Base-by-base conservation (phyloP, 805 yeast genomes). In the Millerago galiae region DNA sequence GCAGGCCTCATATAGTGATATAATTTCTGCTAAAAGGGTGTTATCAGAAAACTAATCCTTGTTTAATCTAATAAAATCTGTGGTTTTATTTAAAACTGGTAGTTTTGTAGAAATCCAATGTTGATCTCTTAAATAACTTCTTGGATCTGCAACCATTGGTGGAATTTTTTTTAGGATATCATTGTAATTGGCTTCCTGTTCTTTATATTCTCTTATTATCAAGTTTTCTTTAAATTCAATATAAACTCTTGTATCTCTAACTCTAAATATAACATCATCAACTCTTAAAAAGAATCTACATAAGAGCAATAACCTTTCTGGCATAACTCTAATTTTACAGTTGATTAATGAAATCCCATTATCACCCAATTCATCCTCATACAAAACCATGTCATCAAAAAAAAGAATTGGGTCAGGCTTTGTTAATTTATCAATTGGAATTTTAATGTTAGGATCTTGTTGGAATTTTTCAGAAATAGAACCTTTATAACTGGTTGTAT, bases 311-410 rank as follows among this genome's bases (percentile, higher is more conserved):
- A 93, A 58, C 46, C 96, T 76, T 40, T 81, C 75, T 7, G 80
- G 80, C 97, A 93, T 93, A 4, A 89, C 96, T 48, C 99, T 67
- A 16, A 93, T 75, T 61, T 90, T 90, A 29, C 81, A 79, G 40
- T 79, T 78, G 42, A 86, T 64, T 42, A 86, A 74, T 0, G 95
- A 77, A 14, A 88, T 83, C 8, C 99, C 99, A 60, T 91, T 93
- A 60, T 93, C 99, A 4, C 95, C 98, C 42, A 93, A 68, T 60
- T 93, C 99, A 57, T 93, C 99, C 59, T 93, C 99, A 59, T 77
- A 93, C 27, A 93, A 66, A 7, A 86, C 77, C 68, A 88, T 77
- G 53, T 91, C 97, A 58, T 89, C 97, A 57, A 78, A 93, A 60
- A 86, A 89, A 42, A 88, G 58, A 35, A 93, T 93, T 2, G 95